A percentile compares a stretch with the other conserved stretches of the same genome.
Evolutionary conservation across 2,329 filamentous ascomycete genomes (phyloP).

Genomic region (Ilyonectria mors-panacis): DNA sequence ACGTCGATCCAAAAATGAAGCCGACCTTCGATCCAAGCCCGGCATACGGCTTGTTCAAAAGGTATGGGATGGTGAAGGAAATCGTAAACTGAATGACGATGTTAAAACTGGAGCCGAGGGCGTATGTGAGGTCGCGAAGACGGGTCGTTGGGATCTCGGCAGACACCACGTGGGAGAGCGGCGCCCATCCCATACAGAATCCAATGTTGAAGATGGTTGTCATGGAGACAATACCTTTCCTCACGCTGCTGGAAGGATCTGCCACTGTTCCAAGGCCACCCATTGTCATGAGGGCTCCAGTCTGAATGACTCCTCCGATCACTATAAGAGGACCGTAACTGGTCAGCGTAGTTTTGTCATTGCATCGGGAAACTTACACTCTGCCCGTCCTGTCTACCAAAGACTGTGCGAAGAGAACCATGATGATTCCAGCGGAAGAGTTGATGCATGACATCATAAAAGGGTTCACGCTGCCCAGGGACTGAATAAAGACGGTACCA

Average conservation of each 20-base stretch:
- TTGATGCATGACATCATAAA: slow-evolving; percentile 45
- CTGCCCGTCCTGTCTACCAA: slow-evolving; percentile 18
- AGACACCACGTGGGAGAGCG: background rate
- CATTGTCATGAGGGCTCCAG: slow-evolving; percentile 16
- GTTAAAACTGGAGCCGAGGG: background rate
- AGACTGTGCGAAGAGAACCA: slow-evolving; percentile 38
- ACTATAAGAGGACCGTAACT: background rate
- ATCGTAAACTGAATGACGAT: background rate
- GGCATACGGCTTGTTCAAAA: background rate
- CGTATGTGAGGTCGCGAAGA: background rate
- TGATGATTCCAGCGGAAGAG: slow-evolving; percentile 48
- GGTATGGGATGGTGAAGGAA: background rate
- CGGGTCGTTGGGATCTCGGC: background rate
- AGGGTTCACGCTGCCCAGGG: slow-evolving; percentile 48
- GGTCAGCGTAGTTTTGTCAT: background rate
- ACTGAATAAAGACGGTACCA: slow-evolving; percentile 48
- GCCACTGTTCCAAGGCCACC: slow-evolving; percentile 14
- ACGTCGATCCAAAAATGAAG: background rate
- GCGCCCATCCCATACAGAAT: background rate
- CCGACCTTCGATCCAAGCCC: background rate
- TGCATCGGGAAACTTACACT: slow-evolving; percentile 12
- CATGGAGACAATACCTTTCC: slow-evolving; percentile 7
- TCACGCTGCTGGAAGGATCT: background rate
- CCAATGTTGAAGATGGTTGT: background rate
- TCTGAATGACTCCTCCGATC: slow-evolving; percentile 4